Evolutionary conservation across 805 yeast genomes (phyloP).

Genomic region (Citeromyces nyonsensis): DNA sequence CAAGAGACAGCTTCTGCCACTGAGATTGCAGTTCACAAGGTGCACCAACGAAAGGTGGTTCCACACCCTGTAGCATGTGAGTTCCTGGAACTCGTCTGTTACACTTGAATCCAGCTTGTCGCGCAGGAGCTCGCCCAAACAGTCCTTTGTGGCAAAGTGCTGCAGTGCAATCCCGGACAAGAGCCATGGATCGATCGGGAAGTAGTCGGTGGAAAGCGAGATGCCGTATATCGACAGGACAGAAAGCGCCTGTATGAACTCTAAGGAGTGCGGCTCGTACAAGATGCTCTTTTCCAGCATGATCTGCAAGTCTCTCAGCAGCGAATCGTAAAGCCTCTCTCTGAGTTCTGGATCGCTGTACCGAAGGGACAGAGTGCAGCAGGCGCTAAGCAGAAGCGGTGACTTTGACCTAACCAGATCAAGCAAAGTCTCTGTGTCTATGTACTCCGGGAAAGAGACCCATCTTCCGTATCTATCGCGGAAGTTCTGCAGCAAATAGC

Average conservation of each 20-base stretch:
- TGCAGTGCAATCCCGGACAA: constrained; percentile 51
- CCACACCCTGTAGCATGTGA: constrained; percentile 50
- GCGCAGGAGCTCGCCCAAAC: constrained; percentile 21
- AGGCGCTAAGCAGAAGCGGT: constrained; percentile 49
- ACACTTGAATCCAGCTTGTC: constrained; percentile 7
- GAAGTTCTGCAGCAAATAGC: constrained; percentile 37
- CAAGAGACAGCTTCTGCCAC: constrained; percentile 48
- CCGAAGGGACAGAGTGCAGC: constrained; percentile 48
- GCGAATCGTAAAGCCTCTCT: constrained; percentile 21
- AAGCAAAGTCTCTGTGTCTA: constrained; percentile 31
- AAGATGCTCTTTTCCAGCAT: constrained; percentile 31
- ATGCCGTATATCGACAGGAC: constrained; percentile 50
- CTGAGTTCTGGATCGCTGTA: constrained; percentile 24
- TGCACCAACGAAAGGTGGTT: constrained; percentile 60
- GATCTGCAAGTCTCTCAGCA: constrained; percentile 27
- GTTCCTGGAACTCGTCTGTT: constrained; percentile 28
- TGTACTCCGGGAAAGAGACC: constrained; percentile 51
- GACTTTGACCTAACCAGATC: constrained; percentile 31
- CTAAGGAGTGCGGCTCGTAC: constrained; percentile 27
- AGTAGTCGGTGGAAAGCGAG: constrained; percentile 34
- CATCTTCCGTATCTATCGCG: constrained; percentile 60
- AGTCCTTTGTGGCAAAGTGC: constrained; percentile 38
- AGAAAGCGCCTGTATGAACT: constrained; percentile 54
- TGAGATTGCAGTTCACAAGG: constrained; percentile 44
- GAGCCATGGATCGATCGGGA: constrained; percentile 56